These are phyloP conservation scores for Dothideomycetes sp. DNA, from an alignment of 2,329 filamentous ascomycete species.

Conservation along the genomic window DNA sequence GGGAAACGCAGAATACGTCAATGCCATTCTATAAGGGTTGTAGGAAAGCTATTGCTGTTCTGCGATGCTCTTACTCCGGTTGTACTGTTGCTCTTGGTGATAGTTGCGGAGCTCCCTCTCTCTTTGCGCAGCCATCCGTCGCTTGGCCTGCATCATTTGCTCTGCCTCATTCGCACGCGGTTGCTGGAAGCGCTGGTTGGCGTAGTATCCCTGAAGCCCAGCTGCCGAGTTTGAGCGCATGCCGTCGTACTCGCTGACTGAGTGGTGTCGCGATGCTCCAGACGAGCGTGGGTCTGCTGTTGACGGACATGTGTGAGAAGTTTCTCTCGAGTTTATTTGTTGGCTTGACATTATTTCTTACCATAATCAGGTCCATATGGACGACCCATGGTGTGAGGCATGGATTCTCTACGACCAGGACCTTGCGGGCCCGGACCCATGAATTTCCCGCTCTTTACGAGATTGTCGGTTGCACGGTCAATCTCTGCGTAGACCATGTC, in stretches of 20 bases:
- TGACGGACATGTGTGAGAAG: constrained; percentile 6
- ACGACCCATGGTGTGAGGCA: constrained; percentile 51
- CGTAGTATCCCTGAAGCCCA: constrained; percentile 89
- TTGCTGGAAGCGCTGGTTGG: constrained; percentile 74
- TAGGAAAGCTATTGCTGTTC: constrained; percentile 15
- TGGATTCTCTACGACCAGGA: constrained; percentile 68
- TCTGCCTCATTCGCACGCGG: constrained; percentile 83
- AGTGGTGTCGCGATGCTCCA: constrained; percentile 67
- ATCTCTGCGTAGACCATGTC: constrained; percentile 54
- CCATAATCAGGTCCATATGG: constrained; percentile 49
- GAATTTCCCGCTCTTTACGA: constrained; percentile 93
- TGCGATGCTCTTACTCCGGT: constrained; percentile 76
- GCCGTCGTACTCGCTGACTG: constrained; percentile 72
- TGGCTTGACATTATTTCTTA: constrained; percentile 31
- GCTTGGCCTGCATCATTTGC: constrained; percentile 98
- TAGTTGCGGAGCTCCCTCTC: constrained; percentile 99
- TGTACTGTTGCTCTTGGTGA: constrained; percentile 99
- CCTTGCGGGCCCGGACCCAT: constrained; percentile 39
- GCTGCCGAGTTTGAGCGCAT: constrained; percentile 61
- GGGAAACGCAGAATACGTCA: constrained; percentile 32
- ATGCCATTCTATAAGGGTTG: constrained; percentile 16
- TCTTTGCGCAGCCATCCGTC: constrained; percentile 96
- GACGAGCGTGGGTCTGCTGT: constrained; percentile 48
- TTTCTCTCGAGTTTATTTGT: too few species aligned
- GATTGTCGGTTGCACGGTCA: constrained; percentile 87